Evolutionary conservation across 2,329 filamentous ascomycete genomes (phyloP), one percentile per base, ranked within the genome.

Genomic region (Pseudonectria buxi): DNA sequence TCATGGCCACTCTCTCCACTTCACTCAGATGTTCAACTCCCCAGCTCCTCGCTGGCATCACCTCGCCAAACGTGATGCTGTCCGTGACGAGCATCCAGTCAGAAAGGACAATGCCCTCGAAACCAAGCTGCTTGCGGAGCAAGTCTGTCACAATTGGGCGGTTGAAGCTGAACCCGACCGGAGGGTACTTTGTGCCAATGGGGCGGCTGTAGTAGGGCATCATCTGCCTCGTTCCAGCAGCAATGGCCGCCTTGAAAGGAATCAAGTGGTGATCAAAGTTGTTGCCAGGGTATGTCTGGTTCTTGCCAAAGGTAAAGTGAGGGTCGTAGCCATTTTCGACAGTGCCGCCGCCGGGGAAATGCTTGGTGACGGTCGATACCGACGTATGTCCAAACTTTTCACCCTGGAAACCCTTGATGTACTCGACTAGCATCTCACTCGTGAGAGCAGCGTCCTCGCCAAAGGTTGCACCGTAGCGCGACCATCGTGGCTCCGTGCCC

Each of bases 71-170:
- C 28, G 70, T 64, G 1, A 51, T 37, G 1, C 49, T 47, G 33
- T 72, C 63, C 2, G 69, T 72, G 16, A 73, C 56, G 2, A 74
- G 54, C 3, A 68, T 67, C 69, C 71, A 73, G 43, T 73, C 70
- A 1, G 64, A 68, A 10, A 64, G 52, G 1, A 73, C 60, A 16
- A 74, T 67, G 4, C 69, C 70, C 0, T 68, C 46, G 41, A 70
- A 74, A 2, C 69, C 68, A 1, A 73, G 56, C 27, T 70, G 54
- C 2, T 61, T 43, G 1, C 63, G 62, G 3, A 73, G 53, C 1
- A 74, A 59, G 22, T 62, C 64, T 0, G 69, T 72, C 25, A 73
- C 59, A 30, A 73, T 64, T 4, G 52, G 56, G 41, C 67, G 69
- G 56, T 72, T 72, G 56, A 73, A 71, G 1, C 61, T 60, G 43